phyloP scores from a whole-genome alignment of 176 grass and related monocot species.

The Tillandsia fasciculata region DNA sequence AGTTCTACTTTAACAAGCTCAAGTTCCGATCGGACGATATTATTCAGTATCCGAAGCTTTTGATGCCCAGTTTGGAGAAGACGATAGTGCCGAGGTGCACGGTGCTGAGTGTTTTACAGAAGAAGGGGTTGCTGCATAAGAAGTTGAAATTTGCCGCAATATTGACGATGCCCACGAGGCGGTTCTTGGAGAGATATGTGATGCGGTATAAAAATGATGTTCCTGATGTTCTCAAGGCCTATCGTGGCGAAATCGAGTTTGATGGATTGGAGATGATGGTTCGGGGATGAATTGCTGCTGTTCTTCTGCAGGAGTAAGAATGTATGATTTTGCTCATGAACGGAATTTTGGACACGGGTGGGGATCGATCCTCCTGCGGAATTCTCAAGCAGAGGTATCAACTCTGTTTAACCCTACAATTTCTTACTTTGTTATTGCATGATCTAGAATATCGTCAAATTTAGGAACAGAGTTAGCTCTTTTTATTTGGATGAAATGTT shows the following conservation, averaged over 20 bases:
- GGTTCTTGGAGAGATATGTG: slow-evolving; percentile 15
- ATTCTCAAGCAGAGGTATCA: too few species aligned
- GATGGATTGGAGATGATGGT: neutral
- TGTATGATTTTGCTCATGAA: too few species aligned
- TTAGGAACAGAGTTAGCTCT: too few species aligned
- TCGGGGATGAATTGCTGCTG: too few species aligned
- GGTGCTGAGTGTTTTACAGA: slow-evolving; percentile 4
- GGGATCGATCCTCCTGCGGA: too few species aligned
- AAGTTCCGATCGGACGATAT: slow-evolving; percentile 8
- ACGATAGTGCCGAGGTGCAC: slow-evolving; percentile 25
- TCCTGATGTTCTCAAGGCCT: slow-evolving; percentile 10
- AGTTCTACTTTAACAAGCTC: slow-evolving; percentile 17
- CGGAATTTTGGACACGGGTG: too few species aligned
- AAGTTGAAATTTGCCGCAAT: neutral
- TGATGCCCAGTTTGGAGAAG: slow-evolving; percentile 19
- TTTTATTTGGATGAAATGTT: too few species aligned
- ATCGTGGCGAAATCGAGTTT: slow-evolving; percentile 5
- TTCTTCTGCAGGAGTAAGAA: too few species aligned
- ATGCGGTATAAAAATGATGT: slow-evolving; percentile 4
- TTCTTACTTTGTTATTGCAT: too few species aligned
- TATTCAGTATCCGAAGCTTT: slow-evolving; percentile 5
- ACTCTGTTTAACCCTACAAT: too few species aligned
- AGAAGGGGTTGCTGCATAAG: slow-evolving; percentile 5
- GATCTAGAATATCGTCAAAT: too few species aligned
- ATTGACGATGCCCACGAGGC: neutral